Evolutionary conservation across 805 yeast species (phyloP).

Genomic region (Ogataea degrootiae): DNA sequence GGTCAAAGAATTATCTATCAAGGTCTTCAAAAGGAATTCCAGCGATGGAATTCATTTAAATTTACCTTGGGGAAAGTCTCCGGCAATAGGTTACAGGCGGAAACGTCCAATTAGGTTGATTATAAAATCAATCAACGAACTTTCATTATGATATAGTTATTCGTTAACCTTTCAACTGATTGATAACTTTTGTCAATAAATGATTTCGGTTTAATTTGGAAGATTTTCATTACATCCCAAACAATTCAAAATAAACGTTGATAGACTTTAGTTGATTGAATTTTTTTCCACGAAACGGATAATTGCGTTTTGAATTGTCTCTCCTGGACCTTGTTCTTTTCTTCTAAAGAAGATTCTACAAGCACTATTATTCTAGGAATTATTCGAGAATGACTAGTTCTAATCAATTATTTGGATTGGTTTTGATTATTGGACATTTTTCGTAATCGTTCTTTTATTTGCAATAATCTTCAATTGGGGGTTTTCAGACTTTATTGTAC

Average conservation of each 20-base stretch:
- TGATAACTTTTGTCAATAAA: neutral
- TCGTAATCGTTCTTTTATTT: too few relatives aligned
- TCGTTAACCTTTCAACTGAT: neutral
- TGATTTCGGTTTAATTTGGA: slow-evolving; percentile 1
- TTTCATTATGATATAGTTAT: neutral
- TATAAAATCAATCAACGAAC: slow-evolving; percentile 14
- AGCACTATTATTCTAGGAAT: too few relatives aligned
- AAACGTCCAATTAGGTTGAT: slow-evolving; percentile 34
- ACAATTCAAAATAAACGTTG: too few relatives aligned
- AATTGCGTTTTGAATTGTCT: slow-evolving; percentile 6
- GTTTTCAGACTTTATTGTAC: too few relatives aligned
- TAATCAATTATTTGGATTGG: too few relatives aligned
- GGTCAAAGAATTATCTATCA: slow-evolving; percentile 72
- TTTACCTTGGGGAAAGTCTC: slow-evolving; percentile 86
- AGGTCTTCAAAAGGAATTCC: slow-evolving; percentile 54
- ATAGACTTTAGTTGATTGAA: too few relatives aligned
- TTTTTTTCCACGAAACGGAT: too few relatives aligned
- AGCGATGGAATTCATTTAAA: slow-evolving; percentile 9
- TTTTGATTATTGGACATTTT: too few relatives aligned
- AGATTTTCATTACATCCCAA: neutral
- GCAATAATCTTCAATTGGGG: too few relatives aligned
- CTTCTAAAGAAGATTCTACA: neutral
- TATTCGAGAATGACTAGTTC: too few relatives aligned
- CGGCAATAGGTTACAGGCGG: slow-evolving; percentile 63
- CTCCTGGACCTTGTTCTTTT: slow-evolving; percentile 14